phyloP scores from a whole-genome alignment of 129 eudicot genomes.

The Arctium lappa region DNA sequence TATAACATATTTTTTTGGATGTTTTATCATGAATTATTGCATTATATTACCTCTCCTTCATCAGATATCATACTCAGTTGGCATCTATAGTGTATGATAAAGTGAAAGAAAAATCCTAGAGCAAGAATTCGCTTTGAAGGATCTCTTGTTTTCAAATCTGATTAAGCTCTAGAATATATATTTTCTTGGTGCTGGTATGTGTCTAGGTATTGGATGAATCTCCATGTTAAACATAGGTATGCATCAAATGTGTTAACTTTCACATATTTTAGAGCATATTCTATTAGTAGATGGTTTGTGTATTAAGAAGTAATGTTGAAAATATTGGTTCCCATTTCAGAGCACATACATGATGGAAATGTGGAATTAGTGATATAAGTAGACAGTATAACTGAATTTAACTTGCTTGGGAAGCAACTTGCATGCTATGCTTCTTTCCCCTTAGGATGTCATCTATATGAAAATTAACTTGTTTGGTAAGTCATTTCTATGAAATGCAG shows the following conservation, averaged over 20 bases:
- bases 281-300: background rate
- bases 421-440: background rate
- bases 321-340: background rate
- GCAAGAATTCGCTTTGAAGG: background rate
- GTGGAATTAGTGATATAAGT: background rate
- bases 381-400: background rate
- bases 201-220: background rate
- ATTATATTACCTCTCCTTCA: background rate
- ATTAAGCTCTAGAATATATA: background rate
- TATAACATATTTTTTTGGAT: constrained; percentile 7
- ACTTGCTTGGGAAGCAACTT: background rate
- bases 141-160: background rate
- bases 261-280: background rate
- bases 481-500: background rate
- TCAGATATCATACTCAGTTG: background rate
- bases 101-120: background rate
- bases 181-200: no score
- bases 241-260: background rate
- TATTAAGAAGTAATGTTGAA: background rate
- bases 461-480: background rate
- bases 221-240: background rate
- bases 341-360: background rate
- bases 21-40: constrained; percentile 4
- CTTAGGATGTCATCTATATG: background rate
- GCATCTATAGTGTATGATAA: background rate